These are phyloP conservation scores for Mycena citricolor DNA, from an alignment of 1,284 basidiomycete species.

Conservation along the genomic window DNA sequence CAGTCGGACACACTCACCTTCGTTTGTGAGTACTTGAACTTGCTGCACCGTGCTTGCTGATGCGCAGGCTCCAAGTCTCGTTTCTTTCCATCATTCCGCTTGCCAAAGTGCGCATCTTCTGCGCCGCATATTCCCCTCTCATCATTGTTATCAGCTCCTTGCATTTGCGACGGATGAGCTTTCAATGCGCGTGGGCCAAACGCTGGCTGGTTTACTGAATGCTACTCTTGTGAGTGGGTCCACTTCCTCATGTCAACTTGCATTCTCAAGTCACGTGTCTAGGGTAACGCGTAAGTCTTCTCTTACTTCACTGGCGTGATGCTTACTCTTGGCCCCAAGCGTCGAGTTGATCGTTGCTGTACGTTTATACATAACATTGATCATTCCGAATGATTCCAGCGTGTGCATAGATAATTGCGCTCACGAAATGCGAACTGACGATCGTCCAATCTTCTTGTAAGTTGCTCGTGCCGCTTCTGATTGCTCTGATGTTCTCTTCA, in stretches of 20 bases:
- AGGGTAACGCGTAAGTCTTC: slow-evolving; percentile 74
- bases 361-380: slow-evolving; percentile 29
- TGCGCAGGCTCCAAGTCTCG: not conserved
- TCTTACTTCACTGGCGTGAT: slow-evolving; percentile 1
- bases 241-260: slow-evolving; percentile 11
- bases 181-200: slow-evolving; percentile 79
- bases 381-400: slow-evolving; percentile 18
- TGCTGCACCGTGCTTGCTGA: no score
- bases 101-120: slow-evolving; percentile 9
- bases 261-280: slow-evolving; percentile 9
- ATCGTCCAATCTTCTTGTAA: slow-evolving; percentile 82
- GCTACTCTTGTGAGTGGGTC: slow-evolving; percentile 68
- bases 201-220: slow-evolving; percentile 81
- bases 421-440: slow-evolving; percentile 75
- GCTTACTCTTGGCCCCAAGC: slow-evolving; percentile 39
- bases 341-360: slow-evolving; percentile 81
- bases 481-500: slow-evolving; percentile 13
- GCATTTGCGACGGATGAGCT: slow-evolving; percentile 88
- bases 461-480: slow-evolving; percentile 36
- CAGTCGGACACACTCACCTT: slow-evolving; percentile 14
- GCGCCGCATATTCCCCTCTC: not conserved
- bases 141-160: slow-evolving; percentile 52
- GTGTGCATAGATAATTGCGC: slow-evolving; percentile 70
- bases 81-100: slow-evolving; percentile 21
- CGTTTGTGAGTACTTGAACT: slow-evolving; percentile 4